These are phyloP conservation scores for Allium sativum DNA, from an alignment of 106 monocot species.

Conservation along the genomic window DNA sequence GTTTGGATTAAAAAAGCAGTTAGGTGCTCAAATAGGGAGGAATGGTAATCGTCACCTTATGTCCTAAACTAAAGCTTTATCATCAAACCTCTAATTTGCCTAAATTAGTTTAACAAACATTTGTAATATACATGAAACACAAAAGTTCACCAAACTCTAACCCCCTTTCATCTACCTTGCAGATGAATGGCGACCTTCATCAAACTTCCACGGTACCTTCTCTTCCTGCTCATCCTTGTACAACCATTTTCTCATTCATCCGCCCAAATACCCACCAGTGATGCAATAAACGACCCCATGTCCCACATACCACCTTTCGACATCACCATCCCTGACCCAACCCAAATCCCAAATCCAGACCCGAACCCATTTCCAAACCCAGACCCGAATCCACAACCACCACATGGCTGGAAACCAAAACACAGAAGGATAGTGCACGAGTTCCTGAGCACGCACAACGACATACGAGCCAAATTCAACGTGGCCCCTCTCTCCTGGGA, in stretches of 20 bases:
- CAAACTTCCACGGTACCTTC: not conserved
- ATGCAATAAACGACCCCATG: not conserved
- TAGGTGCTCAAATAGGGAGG: no score
- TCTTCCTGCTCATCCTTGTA: not conserved
- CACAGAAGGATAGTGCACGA: conserved; percentile 1
- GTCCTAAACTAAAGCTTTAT: no score
- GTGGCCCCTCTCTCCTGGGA: conserved; percentile 16
- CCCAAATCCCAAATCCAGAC: not conserved
- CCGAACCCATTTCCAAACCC: not conserved
- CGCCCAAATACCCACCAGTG: not conserved
- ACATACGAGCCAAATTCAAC: not conserved
- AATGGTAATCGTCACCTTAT: no score
- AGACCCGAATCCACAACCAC: not conserved
- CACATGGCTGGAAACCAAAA: not conserved
- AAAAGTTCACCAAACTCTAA: no score
- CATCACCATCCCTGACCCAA: not conserved
- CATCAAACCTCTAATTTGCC: no score
- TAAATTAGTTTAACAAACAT: no score
- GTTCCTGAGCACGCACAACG: conserved; percentile 29
- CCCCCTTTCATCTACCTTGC: no score
- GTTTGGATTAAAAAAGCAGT: no score
- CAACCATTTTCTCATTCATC: not conserved
- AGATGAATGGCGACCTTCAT: no score
- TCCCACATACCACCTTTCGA: not conserved
- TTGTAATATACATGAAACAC: no score